A percentile compares a stretch with the other conserved stretches of the same genome.
Conservation (phyloP, 306 rosid genomes). For the Dalbergia cochinchinensis region DNA sequence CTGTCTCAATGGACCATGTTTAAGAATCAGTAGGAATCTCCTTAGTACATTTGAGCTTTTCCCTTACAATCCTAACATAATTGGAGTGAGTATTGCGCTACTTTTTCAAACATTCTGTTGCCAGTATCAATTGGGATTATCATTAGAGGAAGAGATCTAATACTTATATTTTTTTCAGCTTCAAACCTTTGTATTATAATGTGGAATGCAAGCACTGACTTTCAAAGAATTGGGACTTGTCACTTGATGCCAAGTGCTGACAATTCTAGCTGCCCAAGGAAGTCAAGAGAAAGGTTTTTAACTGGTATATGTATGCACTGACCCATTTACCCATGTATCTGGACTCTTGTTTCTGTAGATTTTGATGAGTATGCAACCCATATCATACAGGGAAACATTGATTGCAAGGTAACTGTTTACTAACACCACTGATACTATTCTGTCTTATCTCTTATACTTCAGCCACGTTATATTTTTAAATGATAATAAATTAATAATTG, state of each 20-base stretch:
- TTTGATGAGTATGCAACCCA: constrained; percentile 57
- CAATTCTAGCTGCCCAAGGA: constrained; percentile 70
- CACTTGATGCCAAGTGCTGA: constrained; percentile 51
- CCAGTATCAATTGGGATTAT: constrained; percentile 2
- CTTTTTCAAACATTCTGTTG: constrained; percentile 4
- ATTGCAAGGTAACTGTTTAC: constrained; percentile 52
- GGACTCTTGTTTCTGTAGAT: constrained; percentile 63
- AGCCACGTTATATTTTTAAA: neutral
- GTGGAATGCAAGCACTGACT: constrained; percentile 65
- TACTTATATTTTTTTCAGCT: constrained; percentile 50
- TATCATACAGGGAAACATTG: constrained; percentile 53
- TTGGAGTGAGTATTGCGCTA: constrained; percentile 16
- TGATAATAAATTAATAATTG: too few relatives aligned
- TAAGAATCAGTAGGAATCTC: constrained; percentile 73
- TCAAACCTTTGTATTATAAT: constrained; percentile 56
- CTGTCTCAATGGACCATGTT: constrained; percentile 65
- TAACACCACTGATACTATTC: neutral
- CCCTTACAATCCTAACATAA: constrained; percentile 18
- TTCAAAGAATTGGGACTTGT: constrained; percentile 58
- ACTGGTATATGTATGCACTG: neutral
- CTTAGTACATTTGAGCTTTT: constrained; percentile 42
- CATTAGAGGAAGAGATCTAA: constrained; percentile 29
- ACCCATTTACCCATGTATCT: neutral
- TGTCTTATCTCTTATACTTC: constrained; percentile 1
- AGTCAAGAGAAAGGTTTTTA: constrained; percentile 70